A percentile compares a stretch with the other conserved stretches of the same genome.
Conservation (phyloP, 2,329 filamentous ascomycete species). For the Aspergillus terreus region DNA sequence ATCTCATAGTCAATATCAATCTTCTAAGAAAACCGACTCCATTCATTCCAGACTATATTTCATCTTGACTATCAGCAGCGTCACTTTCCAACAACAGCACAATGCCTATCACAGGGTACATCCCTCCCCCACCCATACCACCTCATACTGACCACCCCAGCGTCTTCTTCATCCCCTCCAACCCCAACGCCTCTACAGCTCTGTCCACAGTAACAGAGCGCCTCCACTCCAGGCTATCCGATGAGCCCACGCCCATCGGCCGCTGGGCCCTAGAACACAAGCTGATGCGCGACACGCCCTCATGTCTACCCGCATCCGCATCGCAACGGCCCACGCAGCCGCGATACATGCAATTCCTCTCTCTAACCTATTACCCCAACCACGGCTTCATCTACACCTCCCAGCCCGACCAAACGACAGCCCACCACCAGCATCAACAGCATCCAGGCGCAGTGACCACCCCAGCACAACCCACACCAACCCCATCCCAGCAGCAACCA, state of each 20-base stretch:
- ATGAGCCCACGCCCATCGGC: constrained; percentile 33
- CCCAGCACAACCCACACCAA: background rate
- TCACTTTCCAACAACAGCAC: background rate
- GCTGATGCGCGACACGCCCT: constrained; percentile 41
- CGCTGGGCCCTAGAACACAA: constrained; percentile 42
- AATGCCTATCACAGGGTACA: constrained; percentile 37
- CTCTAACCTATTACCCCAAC: constrained; percentile 36
- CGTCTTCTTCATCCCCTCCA: constrained; percentile 42
- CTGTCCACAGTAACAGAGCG: constrained; percentile 33
- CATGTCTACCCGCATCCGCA: constrained; percentile 33
- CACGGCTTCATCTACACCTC: constrained; percentile 42
- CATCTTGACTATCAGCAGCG: too few species aligned
- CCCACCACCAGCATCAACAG: constrained; percentile 1
- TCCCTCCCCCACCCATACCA: background rate
- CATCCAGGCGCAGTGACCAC: constrained; percentile 5
- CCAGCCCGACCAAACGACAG: constrained; percentile 15
- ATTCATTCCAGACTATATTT: too few species aligned
- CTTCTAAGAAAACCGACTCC: too few species aligned
- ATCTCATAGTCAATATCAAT: too few species aligned
- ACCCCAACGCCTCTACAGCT: constrained; percentile 37
- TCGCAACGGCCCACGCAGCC: constrained; percentile 28
- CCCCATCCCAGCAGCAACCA: background rate
- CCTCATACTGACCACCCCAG: constrained; percentile 18
- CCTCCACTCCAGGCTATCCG: constrained; percentile 33
- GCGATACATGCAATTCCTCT: constrained; percentile 42